Conservation (phyloP, 2,329 filamentous ascomycete genomes). For the Venturia carpophila region DNA sequence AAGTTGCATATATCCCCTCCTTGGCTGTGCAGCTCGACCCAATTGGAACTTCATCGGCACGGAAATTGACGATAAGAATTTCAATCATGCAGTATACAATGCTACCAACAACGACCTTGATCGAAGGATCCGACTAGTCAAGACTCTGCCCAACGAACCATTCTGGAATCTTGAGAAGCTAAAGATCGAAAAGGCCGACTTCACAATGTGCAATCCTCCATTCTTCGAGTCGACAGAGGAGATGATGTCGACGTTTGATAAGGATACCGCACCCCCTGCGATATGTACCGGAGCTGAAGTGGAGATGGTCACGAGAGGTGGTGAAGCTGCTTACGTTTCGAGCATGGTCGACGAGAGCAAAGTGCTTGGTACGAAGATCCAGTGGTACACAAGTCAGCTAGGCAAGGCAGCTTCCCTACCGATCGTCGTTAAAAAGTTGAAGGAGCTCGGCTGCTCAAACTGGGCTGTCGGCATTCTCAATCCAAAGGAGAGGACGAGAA, state of each 20-base stretch:
- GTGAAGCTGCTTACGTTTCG: conserved; percentile 67
- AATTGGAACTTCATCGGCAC: conserved; percentile 50
- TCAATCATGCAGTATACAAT: conserved; percentile 60
- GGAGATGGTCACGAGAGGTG: conserved; percentile 80
- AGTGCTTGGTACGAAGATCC: conserved; percentile 48
- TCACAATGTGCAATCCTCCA: conserved; percentile 89
- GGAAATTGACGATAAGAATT: conserved; percentile 68
- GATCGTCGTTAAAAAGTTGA: conserved; percentile 53
- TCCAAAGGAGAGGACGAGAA: conserved; percentile 67
- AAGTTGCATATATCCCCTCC: conserved; percentile 81
- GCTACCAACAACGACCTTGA: conserved; percentile 57
- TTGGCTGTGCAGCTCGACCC: conserved; percentile 61
- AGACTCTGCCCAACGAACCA: conserved; percentile 48
- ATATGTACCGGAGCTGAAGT: conserved; percentile 67
- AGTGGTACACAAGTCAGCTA: conserved; percentile 90
- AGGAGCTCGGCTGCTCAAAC: conserved; percentile 56
- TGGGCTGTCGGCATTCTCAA: conserved; percentile 76
- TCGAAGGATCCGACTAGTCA: conserved; percentile 55
- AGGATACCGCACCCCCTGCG: conserved; percentile 60
- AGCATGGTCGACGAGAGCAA: conserved; percentile 65
- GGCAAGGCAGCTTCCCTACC: conserved; percentile 66
- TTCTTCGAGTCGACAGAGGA: conserved; percentile 76
- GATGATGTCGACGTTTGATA: conserved; percentile 54
- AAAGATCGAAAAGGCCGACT: conserved; percentile 55
- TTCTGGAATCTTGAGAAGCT: conserved; percentile 41